Evolutionary conservation across 768 basidiomycete genomes (phyloP).

Genomic region (Tylopilus vinaceipallidus): DNA sequence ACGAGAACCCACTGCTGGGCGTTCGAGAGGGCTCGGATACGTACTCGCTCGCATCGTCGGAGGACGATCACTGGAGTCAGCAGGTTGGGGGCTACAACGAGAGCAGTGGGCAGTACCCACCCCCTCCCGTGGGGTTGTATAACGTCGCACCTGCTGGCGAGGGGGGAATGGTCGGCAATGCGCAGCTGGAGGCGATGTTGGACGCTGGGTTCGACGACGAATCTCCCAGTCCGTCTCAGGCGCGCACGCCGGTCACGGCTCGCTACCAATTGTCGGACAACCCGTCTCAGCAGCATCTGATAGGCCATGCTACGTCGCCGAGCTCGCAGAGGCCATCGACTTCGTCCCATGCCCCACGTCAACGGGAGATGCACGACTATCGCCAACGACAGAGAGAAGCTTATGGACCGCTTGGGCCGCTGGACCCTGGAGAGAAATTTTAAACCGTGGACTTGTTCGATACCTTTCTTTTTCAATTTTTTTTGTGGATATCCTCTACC

Average conservation of each 20-base stretch:
- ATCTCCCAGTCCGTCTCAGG: constrained; percentile 51
- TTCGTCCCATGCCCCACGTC: constrained; percentile 31
- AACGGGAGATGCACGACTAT: constrained; percentile 34
- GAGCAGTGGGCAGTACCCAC: constrained; percentile 70
- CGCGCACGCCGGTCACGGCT: constrained; percentile 35
- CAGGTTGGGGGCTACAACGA: constrained; percentile 98
- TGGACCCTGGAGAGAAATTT: constrained; percentile 58
- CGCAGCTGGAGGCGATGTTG: constrained; percentile 90
- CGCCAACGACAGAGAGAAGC: constrained; percentile 34
- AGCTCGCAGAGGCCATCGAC: constrained; percentile 26
- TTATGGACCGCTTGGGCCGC: constrained; percentile 56
- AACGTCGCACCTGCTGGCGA: constrained; percentile 33
- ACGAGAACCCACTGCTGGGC: constrained; percentile 62
- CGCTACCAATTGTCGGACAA: constrained; percentile 70
- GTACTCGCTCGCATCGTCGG: constrained; percentile 77
- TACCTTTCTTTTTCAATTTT: no score
- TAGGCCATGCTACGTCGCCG: constrained; percentile 54
- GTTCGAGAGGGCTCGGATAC: constrained; percentile 74
- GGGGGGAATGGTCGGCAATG: constrained; percentile 52
- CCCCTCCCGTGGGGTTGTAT: constrained; percentile 76
- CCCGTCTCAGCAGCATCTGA: constrained; percentile 29
- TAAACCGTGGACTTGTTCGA: constrained; percentile 31
- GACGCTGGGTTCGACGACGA: constrained; percentile 79
- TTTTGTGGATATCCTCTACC: no score
- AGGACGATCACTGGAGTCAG: constrained; percentile 93